Evolutionary conservation across 83 land plant genomes (phyloP), one percentile per base, ranked within the genome.

Genomic region (Picea abies): DNA sequence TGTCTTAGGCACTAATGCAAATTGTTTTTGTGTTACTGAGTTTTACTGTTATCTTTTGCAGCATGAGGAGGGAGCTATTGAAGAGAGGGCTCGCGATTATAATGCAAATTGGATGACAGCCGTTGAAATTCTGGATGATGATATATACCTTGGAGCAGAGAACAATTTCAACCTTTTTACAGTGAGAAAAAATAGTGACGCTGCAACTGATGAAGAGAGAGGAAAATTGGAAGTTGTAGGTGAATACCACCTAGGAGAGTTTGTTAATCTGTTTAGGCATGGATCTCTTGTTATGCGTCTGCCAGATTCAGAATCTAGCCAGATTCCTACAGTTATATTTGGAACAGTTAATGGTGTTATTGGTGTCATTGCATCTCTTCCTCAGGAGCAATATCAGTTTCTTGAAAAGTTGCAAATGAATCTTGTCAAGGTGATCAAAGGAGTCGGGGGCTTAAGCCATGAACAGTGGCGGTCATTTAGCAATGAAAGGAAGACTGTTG

Each of bases 91-190:
- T 20, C 94, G 96, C 22, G 99, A 98, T 81, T 96, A 96, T 72
- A 96, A 93, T 84, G 99, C 99, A 60, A 96, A 98, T 76, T 98
- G 99, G 99, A 98, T 98, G 99, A 87, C 95, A 60, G 98, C 96
- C 29, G 95, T 98, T 76, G 99, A 98, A 88, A 98, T 98, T 63
- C 89, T 98, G 20, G 98, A 96, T 75, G 99, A 98, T 83, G 99
- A 98, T 78, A 88, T 92, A 17, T 98, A 94, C 61, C 91, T 98
- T 35, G 99, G 99, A 77, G 99, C 99, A 23, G 99, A 98, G 79
- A 98, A 98, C 85, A 94, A 89, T 80, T 98, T 89, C 82, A 98
- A 98, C 84, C 92, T 96, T 73, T 94, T 98, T 81, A 95, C 99
- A 12, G 98, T 98, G 7, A 89, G 98, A 29, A 98, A 96, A 79